A percentile compares a stretch with the other conserved stretches of the same genome.
Evolutionary conservation across 2,329 filamentous ascomycete genomes (phyloP).

Genomic region (Byssochlamys sp.): DNA sequence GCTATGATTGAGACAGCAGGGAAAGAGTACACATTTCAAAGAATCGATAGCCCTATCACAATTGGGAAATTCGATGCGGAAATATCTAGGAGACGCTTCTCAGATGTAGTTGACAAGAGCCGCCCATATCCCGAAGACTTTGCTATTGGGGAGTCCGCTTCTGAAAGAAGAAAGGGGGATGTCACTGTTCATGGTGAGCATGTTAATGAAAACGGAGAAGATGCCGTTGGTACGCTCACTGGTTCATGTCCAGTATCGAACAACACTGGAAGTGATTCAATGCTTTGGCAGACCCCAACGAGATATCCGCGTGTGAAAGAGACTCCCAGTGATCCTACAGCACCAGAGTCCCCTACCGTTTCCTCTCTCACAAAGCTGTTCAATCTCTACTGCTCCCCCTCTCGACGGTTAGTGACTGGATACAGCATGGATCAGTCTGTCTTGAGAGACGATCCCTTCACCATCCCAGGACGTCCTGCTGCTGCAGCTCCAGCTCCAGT

Average conservation of each 20-base stretch:
- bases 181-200: background rate
- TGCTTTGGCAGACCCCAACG: background rate
- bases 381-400: background rate
- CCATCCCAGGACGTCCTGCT: background rate
- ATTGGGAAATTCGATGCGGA: background rate
- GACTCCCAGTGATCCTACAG: background rate
- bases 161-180: background rate
- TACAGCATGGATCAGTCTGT: background rate
- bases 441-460: background rate
- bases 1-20: background rate
- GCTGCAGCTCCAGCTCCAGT: background rate
- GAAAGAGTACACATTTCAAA: background rate
- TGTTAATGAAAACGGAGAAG: background rate
- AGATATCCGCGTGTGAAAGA: background rate
- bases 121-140: background rate
- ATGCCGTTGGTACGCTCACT: background rate
- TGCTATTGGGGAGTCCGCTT: background rate
- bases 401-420: background rate
- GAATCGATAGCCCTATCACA: background rate
- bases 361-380: background rate
- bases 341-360: background rate
- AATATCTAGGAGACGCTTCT: background rate
- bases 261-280: background rate
- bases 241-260: background rate
- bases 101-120: background rate